Conservation (phyloP, 495 filamentous ascomycete genomes). For the Pyronema omphalodes region DNA sequence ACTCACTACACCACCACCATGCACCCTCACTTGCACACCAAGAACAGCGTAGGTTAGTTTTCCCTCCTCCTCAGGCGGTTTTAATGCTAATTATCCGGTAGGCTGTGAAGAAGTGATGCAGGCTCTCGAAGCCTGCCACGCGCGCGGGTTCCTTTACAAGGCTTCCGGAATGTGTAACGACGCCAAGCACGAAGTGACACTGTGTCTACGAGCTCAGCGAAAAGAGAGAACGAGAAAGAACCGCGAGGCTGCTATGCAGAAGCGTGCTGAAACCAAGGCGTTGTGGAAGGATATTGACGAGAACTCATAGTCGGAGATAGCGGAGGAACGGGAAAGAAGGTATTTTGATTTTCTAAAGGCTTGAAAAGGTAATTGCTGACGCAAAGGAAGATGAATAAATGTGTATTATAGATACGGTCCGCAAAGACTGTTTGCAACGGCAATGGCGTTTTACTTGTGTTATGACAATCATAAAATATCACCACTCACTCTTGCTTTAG, state of each 20-base stretch:
- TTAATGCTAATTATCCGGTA: conserved; percentile 25
- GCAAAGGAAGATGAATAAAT: too few species aligned
- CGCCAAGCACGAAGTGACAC: conserved; percentile 60
- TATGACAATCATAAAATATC: too few species aligned
- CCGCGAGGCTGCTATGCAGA: conserved; percentile 48
- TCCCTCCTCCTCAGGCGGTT: neutral
- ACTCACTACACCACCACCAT: conserved; percentile 33
- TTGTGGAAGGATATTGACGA: conserved; percentile 72
- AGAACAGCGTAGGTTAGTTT: conserved; percentile 61
- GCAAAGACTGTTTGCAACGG: too few species aligned
- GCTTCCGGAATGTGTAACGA: conserved; percentile 76
- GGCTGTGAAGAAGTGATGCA: conserved; percentile 87
- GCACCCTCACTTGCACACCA: conserved; percentile 93
- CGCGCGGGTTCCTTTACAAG: conserved; percentile 75
- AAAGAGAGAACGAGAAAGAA: conserved; percentile 57
- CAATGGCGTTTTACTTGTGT: too few species aligned
- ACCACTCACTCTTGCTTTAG: too few species aligned
- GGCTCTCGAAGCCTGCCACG: conserved; percentile 89
- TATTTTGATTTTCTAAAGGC: too few species aligned
- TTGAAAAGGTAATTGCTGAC: too few species aligned
- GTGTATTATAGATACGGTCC: too few species aligned
- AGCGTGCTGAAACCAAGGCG: conserved; percentile 47
- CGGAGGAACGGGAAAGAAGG: too few species aligned
- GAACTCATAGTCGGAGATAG: conserved; percentile 34
- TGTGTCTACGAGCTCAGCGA: conserved; percentile 64